Conservation (phyloP, 2,329 filamentous ascomycete species). For the Neofusicoccum ribis region DNA sequence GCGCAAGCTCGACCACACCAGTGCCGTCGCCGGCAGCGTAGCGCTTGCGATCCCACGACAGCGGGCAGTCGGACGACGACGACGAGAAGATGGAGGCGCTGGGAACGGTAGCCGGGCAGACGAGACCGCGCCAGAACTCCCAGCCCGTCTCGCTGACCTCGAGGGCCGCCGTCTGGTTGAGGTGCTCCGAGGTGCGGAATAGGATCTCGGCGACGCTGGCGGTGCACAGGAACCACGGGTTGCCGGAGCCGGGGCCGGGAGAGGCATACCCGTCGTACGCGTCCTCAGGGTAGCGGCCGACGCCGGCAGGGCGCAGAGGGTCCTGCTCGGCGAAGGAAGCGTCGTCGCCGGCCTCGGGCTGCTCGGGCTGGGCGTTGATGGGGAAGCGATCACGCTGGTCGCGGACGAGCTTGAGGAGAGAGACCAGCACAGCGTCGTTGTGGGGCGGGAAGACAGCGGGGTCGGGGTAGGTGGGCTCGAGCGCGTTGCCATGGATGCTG, state of each 20-base stretch:
- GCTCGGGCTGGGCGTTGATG: constrained; percentile 35
- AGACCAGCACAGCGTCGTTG: constrained; percentile 40
- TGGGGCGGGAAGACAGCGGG: constrained; percentile 33
- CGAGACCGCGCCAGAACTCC: constrained; percentile 40
- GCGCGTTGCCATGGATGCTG: constrained; percentile 39
- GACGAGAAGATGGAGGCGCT: background rate
- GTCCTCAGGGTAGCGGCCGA: constrained; percentile 48
- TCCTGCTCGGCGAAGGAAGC: constrained; percentile 39
- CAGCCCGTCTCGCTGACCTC: constrained; percentile 32
- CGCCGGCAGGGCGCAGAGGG: constrained; percentile 62
- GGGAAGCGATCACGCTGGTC: constrained; percentile 41
- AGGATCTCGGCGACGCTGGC: constrained; percentile 42
- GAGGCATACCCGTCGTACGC: constrained; percentile 41
- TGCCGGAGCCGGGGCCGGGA: constrained; percentile 31
- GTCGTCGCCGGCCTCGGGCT: constrained; percentile 20
- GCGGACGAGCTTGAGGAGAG: constrained; percentile 34
- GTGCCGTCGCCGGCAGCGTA: constrained; percentile 30
- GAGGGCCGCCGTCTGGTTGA: constrained; percentile 30
- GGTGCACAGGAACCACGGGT: constrained; percentile 48
- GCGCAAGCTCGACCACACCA: constrained; percentile 24
- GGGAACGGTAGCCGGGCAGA: constrained; percentile 21
- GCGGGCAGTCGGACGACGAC: constrained; percentile 4
- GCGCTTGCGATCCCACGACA: constrained; percentile 10
- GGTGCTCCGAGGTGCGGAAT: constrained; percentile 37
- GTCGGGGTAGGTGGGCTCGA: constrained; percentile 53